Evolutionary conservation across 495 filamentous ascomycete genomes (phyloP), one percentile per base, ranked within the genome.

Genomic region (Aspergillus indologenus): DNA sequence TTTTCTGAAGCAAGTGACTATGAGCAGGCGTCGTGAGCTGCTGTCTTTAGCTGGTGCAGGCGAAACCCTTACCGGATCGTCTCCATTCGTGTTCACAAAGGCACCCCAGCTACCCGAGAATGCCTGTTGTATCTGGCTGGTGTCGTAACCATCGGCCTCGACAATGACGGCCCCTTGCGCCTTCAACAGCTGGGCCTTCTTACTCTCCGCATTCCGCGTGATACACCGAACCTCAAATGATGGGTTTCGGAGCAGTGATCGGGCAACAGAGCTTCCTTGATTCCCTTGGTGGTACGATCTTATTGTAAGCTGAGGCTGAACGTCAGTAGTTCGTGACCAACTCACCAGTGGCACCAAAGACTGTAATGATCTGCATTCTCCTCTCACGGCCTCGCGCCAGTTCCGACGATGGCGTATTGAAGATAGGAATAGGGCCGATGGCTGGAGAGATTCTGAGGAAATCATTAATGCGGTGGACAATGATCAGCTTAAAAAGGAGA

Each of bases 131-230:
- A 74, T 63, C 20, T 64, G 31, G 0, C 58, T 53, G 1, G 3
- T 53, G 43, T 75, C 67, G 45, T 78, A 69, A 8, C 79, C 67
- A 58, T 82, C 68, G 24, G 65, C 79, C 21, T 65, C 45, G 9
- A 81, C 73, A 9, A 84, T 60, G 34, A 83, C 79, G 22, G 78
- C 77, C 11, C 82, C 83, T 44, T 66, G 67, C 15, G 64, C 52
- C 14, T 51, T 57, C 50, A 79, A 71, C 0, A 68, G 65, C 58
- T 72, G 62, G n/a, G 68, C 63, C 29, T 72, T 75, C 6, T 72
- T 61, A 24, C 78, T 81, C 4, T 68, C 59, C 8, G 69, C 54
- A 52, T 76, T 70, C 23, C 79, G 67, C 15, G 76, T 76, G 5
- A 80, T 59, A 4, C 55, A 74, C n/a, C 74, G 68, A 17, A 80